Conservation (phyloP, 306 rosid genomes). For the Gastrolobium bilobum region DNA sequence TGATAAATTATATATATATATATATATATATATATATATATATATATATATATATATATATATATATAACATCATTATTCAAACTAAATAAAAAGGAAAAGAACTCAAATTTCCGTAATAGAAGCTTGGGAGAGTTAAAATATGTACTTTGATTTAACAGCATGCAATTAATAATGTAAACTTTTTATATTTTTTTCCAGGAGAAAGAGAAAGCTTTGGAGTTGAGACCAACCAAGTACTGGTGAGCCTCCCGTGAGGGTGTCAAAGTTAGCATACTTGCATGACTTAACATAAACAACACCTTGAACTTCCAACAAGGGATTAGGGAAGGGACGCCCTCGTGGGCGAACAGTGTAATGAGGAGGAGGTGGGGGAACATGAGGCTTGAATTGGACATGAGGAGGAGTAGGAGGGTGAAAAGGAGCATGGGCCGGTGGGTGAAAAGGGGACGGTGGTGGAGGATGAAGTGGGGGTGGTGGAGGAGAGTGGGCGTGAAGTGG, state of each 20-base stretch:
- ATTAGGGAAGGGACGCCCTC: conserved; percentile 52
- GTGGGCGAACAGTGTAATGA: conserved; percentile 36
- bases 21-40: no score
- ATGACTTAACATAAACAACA: conserved; percentile 81
- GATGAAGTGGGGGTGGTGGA: background rate
- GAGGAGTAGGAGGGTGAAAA: background rate
- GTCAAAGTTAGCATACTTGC: conserved; percentile 71
- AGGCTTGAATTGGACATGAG: background rate
- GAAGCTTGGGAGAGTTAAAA: background rate
- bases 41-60: no score
- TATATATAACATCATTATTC: background rate
- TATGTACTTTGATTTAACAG: background rate
- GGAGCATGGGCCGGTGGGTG: conserved; percentile 42
- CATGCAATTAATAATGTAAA: background rate
- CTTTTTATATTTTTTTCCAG: background rate
- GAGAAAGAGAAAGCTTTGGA: background rate
- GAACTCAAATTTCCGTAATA: background rate
- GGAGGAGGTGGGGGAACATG: background rate
- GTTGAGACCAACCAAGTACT: conserved; percentile 57
- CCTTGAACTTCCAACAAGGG: conserved; percentile 85
- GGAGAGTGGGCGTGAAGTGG: no score
- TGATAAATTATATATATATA: no score
- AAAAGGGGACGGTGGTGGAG: conserved; percentile 19
- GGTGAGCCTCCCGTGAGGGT: conserved; percentile 74
- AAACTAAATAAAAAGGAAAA: background rate